Conservation (phyloP, 1,284 basidiomycete genomes). For the Tilletia walkeri region DNA sequence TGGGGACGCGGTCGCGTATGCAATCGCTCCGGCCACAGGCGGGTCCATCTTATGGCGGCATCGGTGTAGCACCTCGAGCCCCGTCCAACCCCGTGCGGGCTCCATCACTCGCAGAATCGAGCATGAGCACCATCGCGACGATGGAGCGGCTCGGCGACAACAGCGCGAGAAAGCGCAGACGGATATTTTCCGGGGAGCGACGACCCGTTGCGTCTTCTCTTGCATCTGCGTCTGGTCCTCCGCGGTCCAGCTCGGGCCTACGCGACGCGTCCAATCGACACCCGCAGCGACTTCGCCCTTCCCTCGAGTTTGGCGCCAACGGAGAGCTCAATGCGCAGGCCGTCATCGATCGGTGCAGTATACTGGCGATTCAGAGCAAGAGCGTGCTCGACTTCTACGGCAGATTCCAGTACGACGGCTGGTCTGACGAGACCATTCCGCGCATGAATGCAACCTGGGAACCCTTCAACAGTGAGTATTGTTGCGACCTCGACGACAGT, state of each 20-base stretch:
- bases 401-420: slow-evolving; percentile 27
- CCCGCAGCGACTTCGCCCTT: slow-evolving; percentile 30
- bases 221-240: too few relatives aligned
- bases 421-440: slow-evolving; percentile 31
- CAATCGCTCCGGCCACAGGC: too few relatives aligned
- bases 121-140: background rate
- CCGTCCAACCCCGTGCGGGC: background rate
- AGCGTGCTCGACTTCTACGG: slow-evolving; percentile 39
- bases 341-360: slow-evolving; percentile 35
- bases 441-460: slow-evolving; percentile 38
- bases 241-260: too few relatives aligned
- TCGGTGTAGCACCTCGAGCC: too few relatives aligned
- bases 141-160: background rate
- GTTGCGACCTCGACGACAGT: background rate
- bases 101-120: slow-evolving; percentile 9
- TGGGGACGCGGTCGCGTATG: too few relatives aligned
- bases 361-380: slow-evolving; percentile 34
- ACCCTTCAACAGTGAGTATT: slow-evolving; percentile 29
- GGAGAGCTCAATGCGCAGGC: slow-evolving; percentile 33
- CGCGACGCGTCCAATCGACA: background rate
- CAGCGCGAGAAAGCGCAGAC: background rate
- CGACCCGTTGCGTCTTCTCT: background rate
- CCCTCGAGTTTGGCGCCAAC: slow-evolving; percentile 25
- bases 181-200: slow-evolving; percentile 7
- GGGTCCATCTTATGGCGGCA: too few relatives aligned